Conservation (phyloP, 352 stramenopile genomes). For the Discostella stelligera region DNA sequence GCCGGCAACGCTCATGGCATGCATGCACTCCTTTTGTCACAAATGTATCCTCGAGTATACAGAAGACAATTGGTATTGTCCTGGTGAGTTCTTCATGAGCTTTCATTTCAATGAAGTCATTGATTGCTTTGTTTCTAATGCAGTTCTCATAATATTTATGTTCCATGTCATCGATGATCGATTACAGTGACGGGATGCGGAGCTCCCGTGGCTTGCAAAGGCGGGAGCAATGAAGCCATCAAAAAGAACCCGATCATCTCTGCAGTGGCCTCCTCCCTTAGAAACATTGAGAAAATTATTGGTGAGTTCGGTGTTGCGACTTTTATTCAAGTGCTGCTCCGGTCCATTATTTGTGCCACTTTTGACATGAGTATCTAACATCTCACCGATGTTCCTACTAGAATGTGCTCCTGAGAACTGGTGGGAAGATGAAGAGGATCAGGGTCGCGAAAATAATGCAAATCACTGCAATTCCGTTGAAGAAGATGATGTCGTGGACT, state of each 20-base stretch:
- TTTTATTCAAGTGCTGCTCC: background rate
- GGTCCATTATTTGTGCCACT: background rate
- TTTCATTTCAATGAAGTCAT: background rate
- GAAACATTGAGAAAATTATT: slow-evolving; percentile 29
- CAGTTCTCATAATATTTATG: background rate
- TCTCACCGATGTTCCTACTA: background rate
- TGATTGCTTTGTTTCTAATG: background rate
- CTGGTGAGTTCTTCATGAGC: slow-evolving; percentile 9
- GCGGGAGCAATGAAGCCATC: slow-evolving; percentile 19
- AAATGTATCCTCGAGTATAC: slow-evolving; percentile 40
- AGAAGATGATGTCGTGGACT: slow-evolving; percentile 34
- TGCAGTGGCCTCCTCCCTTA: slow-evolving; percentile 13
- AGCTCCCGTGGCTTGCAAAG: slow-evolving; percentile 24
- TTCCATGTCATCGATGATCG: background rate
- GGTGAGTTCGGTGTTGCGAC: slow-evolving; percentile 9
- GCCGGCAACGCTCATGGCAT: slow-evolving; percentile 24
- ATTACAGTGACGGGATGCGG: slow-evolving; percentile 22
- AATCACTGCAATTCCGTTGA: slow-evolving; percentile 8
- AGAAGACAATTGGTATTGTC: slow-evolving; percentile 32
- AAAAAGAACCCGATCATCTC: slow-evolving; percentile 41
- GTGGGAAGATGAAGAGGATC: slow-evolving; percentile 12
- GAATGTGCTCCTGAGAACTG: slow-evolving; percentile 18
- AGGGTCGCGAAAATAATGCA: slow-evolving; percentile 3
- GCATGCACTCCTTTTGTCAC: slow-evolving; percentile 43
- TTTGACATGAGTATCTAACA: background rate